Evolutionary conservation across 2,329 filamentous ascomycete genomes (phyloP).

Genomic region (Nemania abortiva): DNA sequence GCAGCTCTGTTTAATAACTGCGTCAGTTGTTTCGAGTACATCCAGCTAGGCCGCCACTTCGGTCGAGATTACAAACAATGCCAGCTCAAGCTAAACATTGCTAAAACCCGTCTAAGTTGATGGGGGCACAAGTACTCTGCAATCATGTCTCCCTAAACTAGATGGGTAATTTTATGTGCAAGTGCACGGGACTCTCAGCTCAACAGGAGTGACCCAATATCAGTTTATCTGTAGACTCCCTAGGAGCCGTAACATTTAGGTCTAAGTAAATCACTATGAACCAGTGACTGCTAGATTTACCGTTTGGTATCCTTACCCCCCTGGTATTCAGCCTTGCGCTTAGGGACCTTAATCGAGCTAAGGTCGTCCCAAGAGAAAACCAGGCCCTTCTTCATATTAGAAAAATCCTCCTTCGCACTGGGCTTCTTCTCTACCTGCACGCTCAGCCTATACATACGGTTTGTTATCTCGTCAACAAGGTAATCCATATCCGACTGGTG

Average conservation of each 20-base stretch:
- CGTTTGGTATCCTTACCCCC: too few relatives aligned
- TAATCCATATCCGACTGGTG: background rate
- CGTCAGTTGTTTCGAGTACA: slow-evolving; percentile 56
- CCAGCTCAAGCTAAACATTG: slow-evolving; percentile 52
- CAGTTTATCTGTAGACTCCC: too few relatives aligned
- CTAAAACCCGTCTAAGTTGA: slow-evolving; percentile 50
- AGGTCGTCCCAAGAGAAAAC: background rate
- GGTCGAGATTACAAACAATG: slow-evolving; percentile 51
- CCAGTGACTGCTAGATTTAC: too few relatives aligned
- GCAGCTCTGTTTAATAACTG: slow-evolving; percentile 54
- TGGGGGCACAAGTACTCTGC: too few relatives aligned
- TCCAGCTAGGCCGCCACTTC: slow-evolving; percentile 55
- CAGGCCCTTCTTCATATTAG: background rate
- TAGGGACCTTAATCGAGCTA: too few relatives aligned
- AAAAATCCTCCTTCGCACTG: background rate
- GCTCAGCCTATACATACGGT: background rate
- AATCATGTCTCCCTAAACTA: too few relatives aligned
- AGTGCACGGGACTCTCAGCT: too few relatives aligned
- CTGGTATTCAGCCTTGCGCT: too few relatives aligned
- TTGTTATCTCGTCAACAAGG: background rate
- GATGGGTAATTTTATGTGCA: too few relatives aligned
- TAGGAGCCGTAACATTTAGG: too few relatives aligned
- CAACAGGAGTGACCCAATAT: too few relatives aligned
- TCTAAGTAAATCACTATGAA: too few relatives aligned
- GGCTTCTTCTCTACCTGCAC: background rate